Percentiles rank a stretch among this genome's conserved stretches.
Conservation (phyloP, 495 filamentous ascomycete species). For the Gamarada debralockiae region DNA sequence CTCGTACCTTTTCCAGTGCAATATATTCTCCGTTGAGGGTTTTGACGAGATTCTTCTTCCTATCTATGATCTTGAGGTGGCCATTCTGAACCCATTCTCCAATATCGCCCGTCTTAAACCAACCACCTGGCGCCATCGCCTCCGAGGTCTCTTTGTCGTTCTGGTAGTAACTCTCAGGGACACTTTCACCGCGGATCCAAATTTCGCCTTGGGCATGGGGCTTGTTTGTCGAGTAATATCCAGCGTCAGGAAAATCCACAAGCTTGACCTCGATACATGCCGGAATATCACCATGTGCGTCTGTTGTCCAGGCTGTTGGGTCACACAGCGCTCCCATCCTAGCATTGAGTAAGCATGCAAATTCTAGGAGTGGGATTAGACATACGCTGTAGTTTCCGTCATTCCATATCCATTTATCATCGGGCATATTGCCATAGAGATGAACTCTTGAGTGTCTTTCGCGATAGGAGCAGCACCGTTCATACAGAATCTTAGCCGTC, state of each 20-base stretch:
- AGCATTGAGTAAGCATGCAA: slow-evolving; percentile 35
- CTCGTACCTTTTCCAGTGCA: slow-evolving; percentile 74
- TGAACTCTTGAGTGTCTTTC: slow-evolving; percentile 79
- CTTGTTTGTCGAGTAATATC: slow-evolving; percentile 78
- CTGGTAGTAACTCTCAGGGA: slow-evolving; percentile 70
- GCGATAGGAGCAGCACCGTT: slow-evolving; percentile 81
- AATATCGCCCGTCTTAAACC: slow-evolving; percentile 96
- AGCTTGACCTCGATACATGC: slow-evolving; percentile 84
- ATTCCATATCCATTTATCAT: slow-evolving; percentile 94
- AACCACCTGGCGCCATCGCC: slow-evolving; percentile 68
- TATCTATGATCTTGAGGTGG: slow-evolving; percentile 82
- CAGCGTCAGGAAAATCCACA: slow-evolving; percentile 89
- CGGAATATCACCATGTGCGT: slow-evolving; percentile 73
- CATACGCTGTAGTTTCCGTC: slow-evolving; percentile 79
- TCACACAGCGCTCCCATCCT: slow-evolving; percentile 90
- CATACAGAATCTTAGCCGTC: slow-evolving; percentile 71
- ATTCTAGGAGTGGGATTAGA: slow-evolving; percentile 1
- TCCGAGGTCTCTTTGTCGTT: slow-evolving; percentile 78
- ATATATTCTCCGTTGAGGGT: slow-evolving; percentile 96
- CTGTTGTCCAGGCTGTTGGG: slow-evolving; percentile 79
- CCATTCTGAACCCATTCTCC: slow-evolving; percentile 81
- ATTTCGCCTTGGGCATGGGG: slow-evolving; percentile 90
- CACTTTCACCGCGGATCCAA: slow-evolving; percentile 77
- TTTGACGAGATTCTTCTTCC: slow-evolving; percentile 98
- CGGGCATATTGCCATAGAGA: slow-evolving; percentile 78